Evolutionary conservation across 83 land plant genomes (phyloP), one percentile per base, ranked within the genome.

Genomic region (Diphasiastrum complanatum): DNA sequence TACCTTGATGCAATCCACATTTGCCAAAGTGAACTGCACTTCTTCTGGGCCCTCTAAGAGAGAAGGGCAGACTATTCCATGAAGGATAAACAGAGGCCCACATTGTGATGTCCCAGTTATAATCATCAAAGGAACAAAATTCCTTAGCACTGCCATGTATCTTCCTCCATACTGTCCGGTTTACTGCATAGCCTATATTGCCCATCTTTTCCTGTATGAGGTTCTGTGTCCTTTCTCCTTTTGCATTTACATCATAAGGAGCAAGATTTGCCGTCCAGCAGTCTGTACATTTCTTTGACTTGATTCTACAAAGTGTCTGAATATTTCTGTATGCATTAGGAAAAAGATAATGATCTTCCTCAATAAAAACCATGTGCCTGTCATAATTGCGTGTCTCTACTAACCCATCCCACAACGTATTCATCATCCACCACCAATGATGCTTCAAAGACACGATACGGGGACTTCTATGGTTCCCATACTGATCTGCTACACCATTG

Each of bases 391-490:
- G 27, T 0, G 87, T 89, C 70, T 95, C 99, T 51, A 49, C 51
- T 73, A 95, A 58, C 5, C 99, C 99, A 75, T 95, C 93, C 97
- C 99, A 95, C 20, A 95, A 83, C 4, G 97, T 89, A 63, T 95
- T 95, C 99, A 95, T 95, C 99, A 95, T 95, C 99, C 99, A 95
- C 97, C 99, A 95, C 99, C 99, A 95, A 61, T 95, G 99, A 53
- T 95, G 99, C 78, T 95, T 95, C 71, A 95, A 70, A 0, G 99
- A 95, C 30, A 95, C 93, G 31, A 89, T 95, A 29, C 78, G 86
- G 2, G 96, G 93, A n/a, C 85, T 79, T 3, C 99, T 56, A 33
- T 86, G 80, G 64, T 86, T 95, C 4, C 97, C 97, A 75, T 89
- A 95, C 71, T 95, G 99, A 74, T 95, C 99, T 4, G 89, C 63